Evolutionary conservation across 345 rosid genomes (phyloP).

Genomic region (Sonneratia caseolaris): DNA sequence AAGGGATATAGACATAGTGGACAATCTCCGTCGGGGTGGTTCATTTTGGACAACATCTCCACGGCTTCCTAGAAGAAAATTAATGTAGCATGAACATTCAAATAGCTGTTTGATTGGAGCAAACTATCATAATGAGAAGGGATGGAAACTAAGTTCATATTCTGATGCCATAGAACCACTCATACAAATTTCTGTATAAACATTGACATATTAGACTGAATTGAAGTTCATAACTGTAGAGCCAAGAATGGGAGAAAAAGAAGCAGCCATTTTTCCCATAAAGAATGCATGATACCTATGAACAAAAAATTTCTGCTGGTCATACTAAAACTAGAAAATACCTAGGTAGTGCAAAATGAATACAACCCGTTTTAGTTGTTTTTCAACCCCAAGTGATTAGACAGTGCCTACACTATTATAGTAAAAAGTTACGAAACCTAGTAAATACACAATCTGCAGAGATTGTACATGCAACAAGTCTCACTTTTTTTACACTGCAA

Average conservation of each 20-base stretch:
- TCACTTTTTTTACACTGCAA: conserved; percentile 1
- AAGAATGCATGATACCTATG: too few relatives aligned
- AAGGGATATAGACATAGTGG: conserved; percentile 72
- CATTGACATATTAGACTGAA: too few relatives aligned
- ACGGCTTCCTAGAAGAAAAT: conserved; percentile 58
- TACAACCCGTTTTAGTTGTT: background rate
- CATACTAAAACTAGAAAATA: background rate
- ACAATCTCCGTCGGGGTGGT: conserved; percentile 86
- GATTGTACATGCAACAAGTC: background rate
- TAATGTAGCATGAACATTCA: background rate
- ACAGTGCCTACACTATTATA: background rate
- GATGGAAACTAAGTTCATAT: too few relatives aligned
- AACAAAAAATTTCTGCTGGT: background rate
- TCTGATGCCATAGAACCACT: too few relatives aligned
- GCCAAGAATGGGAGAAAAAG: too few relatives aligned
- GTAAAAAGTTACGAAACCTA: background rate
- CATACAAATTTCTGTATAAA: too few relatives aligned
- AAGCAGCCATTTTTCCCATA: too few relatives aligned
- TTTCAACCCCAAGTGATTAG: background rate
- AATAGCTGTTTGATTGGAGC: background rate
- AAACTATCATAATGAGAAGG: background rate
- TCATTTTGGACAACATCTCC: conserved; percentile 69
- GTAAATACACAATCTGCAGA: background rate
- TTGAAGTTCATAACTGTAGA: too few relatives aligned
- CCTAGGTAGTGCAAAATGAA: background rate